Evolutionary conservation across 2,329 filamentous ascomycete genomes (phyloP).

Genomic region (Coniochaeta prunicola): DNA sequence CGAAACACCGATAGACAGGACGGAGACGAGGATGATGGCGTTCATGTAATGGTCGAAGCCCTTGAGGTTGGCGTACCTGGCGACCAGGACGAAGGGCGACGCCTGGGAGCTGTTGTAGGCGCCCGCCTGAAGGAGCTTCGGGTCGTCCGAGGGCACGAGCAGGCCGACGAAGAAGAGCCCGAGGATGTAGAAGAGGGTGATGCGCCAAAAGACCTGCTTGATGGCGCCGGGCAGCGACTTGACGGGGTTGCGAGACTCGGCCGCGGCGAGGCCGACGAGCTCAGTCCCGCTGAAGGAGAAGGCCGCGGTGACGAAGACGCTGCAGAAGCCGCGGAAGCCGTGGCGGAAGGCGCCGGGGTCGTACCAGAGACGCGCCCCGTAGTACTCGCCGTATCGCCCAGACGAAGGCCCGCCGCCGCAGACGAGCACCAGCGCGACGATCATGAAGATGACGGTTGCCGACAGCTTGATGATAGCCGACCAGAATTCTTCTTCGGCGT

Average conservation of each 20-base stretch:
- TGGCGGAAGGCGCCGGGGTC: constrained; percentile 52
- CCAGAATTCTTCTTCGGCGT: constrained; percentile 49
- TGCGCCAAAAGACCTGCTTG: constrained; percentile 61
- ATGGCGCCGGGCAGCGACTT: constrained; percentile 70
- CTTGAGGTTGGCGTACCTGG: constrained; percentile 36
- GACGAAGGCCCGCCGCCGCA: constrained; percentile 47
- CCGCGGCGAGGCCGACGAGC: constrained; percentile 62
- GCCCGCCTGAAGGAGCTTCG: constrained; percentile 33
- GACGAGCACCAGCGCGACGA: constrained; percentile 50
- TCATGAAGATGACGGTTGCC: constrained; percentile 54
- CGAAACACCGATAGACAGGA: constrained; percentile 47
- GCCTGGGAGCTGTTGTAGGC: constrained; percentile 34
- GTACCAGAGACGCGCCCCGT: constrained; percentile 34
- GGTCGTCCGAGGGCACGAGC: constrained; percentile 34
- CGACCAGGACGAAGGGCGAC: constrained; percentile 45
- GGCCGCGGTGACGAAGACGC: constrained; percentile 62
- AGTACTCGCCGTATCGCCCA: constrained; percentile 31
- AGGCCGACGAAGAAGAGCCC: constrained; percentile 42
- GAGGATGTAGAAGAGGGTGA: constrained; percentile 42
- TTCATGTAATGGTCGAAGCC: constrained; percentile 47
- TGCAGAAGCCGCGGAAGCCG: constrained; percentile 63
- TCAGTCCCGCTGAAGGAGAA: constrained; percentile 64
- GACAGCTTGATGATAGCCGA: constrained; percentile 47
- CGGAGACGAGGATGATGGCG: constrained; percentile 44
- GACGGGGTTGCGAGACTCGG: constrained; percentile 59